Conservation (phyloP, 371 early-diverging fungal species). For the Apophysomyces sp. region DNA sequence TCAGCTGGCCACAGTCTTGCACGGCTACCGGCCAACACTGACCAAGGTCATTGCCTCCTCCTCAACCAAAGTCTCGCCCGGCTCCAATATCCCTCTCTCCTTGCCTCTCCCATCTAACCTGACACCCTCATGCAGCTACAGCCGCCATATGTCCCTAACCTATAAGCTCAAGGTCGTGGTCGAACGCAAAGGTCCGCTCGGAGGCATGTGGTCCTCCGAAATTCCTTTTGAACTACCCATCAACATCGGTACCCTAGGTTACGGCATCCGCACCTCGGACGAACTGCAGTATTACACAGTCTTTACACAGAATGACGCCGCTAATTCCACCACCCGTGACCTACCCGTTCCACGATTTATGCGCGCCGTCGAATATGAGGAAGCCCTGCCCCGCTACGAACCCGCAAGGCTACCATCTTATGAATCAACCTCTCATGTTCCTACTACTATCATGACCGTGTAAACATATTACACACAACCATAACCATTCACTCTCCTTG, state of each 20-base stretch:
- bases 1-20: conserved; percentile 8
- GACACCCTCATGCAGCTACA: conserved; percentile 31
- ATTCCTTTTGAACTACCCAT: conserved; percentile 22
- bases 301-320: too few species aligned
- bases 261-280: conserved; percentile 32
- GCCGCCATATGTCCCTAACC: conserved; percentile 18
- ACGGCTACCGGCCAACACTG: not conserved
- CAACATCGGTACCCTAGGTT: conserved; percentile 38
- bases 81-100: conserved; percentile 2
- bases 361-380: conserved; percentile 30
- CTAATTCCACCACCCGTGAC: not conserved
- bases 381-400: conserved; percentile 33
- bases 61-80: not conserved
- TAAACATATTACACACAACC: not conserved
- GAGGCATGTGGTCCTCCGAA: conserved; percentile 12
- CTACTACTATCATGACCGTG: not conserved
- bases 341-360: conserved; percentile 25
- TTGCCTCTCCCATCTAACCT: conserved; percentile 22
- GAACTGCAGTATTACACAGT: conserved; percentile 15
- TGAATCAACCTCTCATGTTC: not conserved
- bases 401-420: conserved; percentile 11
- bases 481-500: not conserved
- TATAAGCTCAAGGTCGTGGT: conserved; percentile 25
- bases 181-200: conserved; percentile 9
- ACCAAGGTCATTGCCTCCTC: not conserved